Evolutionary conservation across 1,139 yeast genomes (phyloP).

Genomic region (Pichia sp.): DNA sequence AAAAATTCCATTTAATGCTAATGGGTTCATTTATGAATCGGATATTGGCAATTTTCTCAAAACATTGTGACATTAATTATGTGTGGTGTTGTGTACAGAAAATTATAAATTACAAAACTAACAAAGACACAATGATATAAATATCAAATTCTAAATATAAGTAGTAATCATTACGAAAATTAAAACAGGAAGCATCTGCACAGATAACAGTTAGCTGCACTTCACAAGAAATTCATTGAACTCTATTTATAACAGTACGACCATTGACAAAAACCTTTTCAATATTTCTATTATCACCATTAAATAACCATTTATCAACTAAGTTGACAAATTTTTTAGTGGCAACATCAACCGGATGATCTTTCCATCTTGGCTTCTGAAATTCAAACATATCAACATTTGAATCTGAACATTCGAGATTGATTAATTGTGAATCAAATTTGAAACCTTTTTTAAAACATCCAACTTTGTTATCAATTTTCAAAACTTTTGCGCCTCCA

Average conservation of each 20-base stretch:
- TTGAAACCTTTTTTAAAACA: slow-evolving; percentile 67
- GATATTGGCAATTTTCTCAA: not conserved
- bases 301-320: slow-evolving; percentile 86
- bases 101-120: not conserved
- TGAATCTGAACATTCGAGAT: slow-evolving; percentile 45
- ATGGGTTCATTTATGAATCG: not conserved
- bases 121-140: too few species aligned
- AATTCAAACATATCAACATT: slow-evolving; percentile 71
- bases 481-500: slow-evolving; percentile 84
- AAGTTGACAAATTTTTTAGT: slow-evolving; percentile 39
- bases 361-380: slow-evolving; percentile 39
- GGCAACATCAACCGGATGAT: slow-evolving; percentile 12
- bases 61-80: too few species aligned
- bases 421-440: slow-evolving; percentile 80
- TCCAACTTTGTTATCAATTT: slow-evolving; percentile 54
- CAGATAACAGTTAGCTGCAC: too few species aligned
- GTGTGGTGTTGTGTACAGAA: not conserved
- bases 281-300: slow-evolving; percentile 91
- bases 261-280: slow-evolving; percentile 81
- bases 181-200: too few species aligned
- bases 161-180: too few species aligned
- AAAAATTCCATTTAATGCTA: not conserved
- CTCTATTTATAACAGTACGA: slow-evolving; percentile 27
- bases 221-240: not conserved
- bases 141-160: too few species aligned